phyloP scores from a whole-genome alignment of 352 stramenopile genomes.

The Phytophthora hibernalis region DNA sequence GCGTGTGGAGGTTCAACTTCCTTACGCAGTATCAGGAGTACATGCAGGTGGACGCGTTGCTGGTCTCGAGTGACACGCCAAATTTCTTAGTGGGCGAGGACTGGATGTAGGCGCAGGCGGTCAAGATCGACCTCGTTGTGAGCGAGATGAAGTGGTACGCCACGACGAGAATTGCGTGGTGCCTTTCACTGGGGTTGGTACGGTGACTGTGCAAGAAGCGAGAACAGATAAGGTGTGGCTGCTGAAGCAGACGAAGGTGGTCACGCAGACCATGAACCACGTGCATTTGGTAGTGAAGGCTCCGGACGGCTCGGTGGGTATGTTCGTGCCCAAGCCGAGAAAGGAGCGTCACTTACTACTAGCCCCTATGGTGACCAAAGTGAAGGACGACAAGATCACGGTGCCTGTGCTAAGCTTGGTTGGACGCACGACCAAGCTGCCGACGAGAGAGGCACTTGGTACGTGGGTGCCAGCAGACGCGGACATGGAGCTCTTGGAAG shows the following conservation, averaged over 20 bases:
- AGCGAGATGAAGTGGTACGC: conserved; percentile 13
- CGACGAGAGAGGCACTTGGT: not conserved
- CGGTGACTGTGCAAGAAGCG: not conserved
- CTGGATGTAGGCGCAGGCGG: conserved; percentile 1
- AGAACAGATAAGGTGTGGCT: not conserved
- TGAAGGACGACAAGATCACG: not conserved
- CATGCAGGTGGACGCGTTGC: conserved; percentile 1
- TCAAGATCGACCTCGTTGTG: conserved; percentile 6
- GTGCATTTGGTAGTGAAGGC: conserved; percentile 5
- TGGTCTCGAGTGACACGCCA: not conserved
- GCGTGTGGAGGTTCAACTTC: too few species aligned
- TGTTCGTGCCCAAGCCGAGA: too few species aligned
- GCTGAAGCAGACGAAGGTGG: not conserved
- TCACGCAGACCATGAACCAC: not conserved
- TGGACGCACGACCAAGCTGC: not conserved
- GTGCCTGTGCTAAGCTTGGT: conserved; percentile 2
- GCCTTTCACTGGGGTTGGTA: conserved; percentile 3
- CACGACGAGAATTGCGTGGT: not conserved
- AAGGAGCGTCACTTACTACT: conserved; percentile 1
- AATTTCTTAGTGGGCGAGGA: conserved; percentile 5
- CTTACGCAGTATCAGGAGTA: too few species aligned
- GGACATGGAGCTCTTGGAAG: not conserved
- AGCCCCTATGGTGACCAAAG: not conserved
- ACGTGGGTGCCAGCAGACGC: not conserved
- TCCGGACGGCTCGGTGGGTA: too few species aligned